phyloP scores from a whole-genome alignment of 73 alveolate genomes.

The Paramecium sonneborni region DNA sequence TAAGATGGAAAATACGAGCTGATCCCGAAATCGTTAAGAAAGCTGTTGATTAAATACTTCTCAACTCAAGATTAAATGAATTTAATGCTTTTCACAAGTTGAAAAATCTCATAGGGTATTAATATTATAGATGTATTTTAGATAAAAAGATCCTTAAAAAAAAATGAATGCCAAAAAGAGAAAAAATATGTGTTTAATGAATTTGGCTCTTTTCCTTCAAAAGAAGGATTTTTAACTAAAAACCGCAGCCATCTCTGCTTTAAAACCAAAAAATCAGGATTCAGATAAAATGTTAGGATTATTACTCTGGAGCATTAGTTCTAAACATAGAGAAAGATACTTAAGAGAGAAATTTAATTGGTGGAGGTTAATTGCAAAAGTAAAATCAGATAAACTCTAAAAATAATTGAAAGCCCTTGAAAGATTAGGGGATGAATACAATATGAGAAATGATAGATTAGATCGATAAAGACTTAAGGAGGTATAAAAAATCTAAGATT shows the following conservation, averaged over 20 bases:
- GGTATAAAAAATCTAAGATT: not conserved
- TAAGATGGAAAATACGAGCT: slow-evolving; percentile 46
- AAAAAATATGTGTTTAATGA: not conserved
- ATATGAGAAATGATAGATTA: slow-evolving; percentile 21
- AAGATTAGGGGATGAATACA: slow-evolving; percentile 12
- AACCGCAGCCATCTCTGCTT: not conserved
- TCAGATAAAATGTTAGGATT: not conserved
- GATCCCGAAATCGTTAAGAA: slow-evolving; percentile 30
- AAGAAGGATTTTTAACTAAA: not conserved
- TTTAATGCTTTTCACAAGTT: slow-evolving; percentile 38
- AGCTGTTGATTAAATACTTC: slow-evolving; percentile 34
- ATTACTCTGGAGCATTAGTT: not conserved
- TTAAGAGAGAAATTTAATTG: not conserved
- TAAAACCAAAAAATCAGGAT: not conserved
- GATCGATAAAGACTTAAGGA: not conserved
- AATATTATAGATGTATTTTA: not conserved
- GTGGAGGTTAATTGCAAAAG: not conserved
- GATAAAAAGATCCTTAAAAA: not conserved
- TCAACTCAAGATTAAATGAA: slow-evolving; percentile 36
- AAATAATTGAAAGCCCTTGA: slow-evolving; percentile 17
- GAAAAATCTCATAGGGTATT: not conserved
- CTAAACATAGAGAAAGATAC: not conserved
- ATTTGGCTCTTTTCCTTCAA: not conserved
- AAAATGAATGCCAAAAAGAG: not conserved
- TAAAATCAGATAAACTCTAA: not conserved